A percentile compares a stretch with the other conserved stretches of the same genome.
Conservation (phyloP, 208 protist genomes). For the Wallacemonas sp. region DNA sequence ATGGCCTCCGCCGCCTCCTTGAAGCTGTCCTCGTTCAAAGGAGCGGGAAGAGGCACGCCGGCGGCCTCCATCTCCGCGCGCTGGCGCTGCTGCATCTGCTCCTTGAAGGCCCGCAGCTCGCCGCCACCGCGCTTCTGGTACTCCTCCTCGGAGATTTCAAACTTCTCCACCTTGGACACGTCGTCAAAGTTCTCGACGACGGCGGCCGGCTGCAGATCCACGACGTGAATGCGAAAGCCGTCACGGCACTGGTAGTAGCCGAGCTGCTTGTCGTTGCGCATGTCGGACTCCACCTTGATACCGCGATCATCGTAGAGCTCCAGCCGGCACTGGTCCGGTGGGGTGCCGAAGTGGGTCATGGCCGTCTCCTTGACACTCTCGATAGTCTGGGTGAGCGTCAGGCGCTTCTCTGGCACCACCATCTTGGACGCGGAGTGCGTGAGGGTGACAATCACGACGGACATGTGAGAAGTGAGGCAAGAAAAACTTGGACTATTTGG, state of each 20-base stretch:
- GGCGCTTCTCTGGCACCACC: conserved; percentile 89
- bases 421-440: conserved; percentile 82
- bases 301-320: conserved; percentile 81
- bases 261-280: conserved; percentile 77
- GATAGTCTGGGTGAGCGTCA: conserved; percentile 73
- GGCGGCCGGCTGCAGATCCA: conserved; percentile 82
- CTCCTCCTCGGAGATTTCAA: conserved; percentile 89
- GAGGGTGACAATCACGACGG: conserved; percentile 76
- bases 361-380: conserved; percentile 81
- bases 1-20: conserved; percentile 73
- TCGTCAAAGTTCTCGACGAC: conserved; percentile 79
- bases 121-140: conserved; percentile 82
- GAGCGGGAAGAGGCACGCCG: conserved; percentile 43
- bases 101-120: conserved; percentile 80
- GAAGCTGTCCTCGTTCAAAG: conserved; percentile 69
- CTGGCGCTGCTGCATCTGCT: conserved; percentile 72
- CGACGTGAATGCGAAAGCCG: conserved; percentile 85
- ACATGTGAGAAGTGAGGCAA: conserved; percentile 37
- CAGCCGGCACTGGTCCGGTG: conserved; percentile 64
- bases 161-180: conserved; percentile 91
- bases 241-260: conserved; percentile 87
- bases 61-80: conserved; percentile 66
- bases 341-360: conserved; percentile 81
- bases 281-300: conserved; percentile 52
- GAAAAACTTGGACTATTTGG: too few species aligned